phyloP scores from a whole-genome alignment of 73 alveolate species.

The Symbiodinium pilosum region DNA sequence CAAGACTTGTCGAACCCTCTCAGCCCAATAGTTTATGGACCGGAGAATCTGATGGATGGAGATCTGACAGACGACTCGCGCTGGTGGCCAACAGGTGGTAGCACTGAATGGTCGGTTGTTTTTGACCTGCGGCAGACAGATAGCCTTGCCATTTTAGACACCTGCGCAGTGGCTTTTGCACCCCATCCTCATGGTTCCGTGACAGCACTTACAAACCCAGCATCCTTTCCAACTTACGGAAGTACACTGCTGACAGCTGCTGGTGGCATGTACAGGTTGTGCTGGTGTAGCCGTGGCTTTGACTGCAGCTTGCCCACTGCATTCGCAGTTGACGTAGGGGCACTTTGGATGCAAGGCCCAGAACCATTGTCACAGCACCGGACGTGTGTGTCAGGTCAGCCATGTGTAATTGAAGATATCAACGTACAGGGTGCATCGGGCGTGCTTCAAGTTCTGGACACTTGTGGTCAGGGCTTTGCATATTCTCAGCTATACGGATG shows the following conservation, averaged over 20 bases:
- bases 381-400: slow-evolving; percentile 18
- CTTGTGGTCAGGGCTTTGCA: slow-evolving; percentile 17
- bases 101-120: slow-evolving; percentile 6
- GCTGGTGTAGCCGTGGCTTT: slow-evolving; percentile 71
- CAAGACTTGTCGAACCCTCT: background rate
- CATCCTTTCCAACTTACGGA: slow-evolving; percentile 1
- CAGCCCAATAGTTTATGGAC: background rate
- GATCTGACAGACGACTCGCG: background rate
- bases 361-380: background rate
- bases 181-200: background rate
- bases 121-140: slow-evolving; percentile 20
- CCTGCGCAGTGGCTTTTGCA: background rate
- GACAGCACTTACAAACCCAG: background rate
- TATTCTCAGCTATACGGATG: background rate
- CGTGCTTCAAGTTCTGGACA: slow-evolving; percentile 7
- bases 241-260: slow-evolving; percentile 6
- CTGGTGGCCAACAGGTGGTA: background rate
- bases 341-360: background rate
- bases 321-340: background rate
- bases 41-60: slow-evolving; percentile 15
- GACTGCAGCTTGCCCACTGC: background rate
- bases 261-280: slow-evolving; percentile 30
- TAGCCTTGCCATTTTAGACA: slow-evolving; percentile 1
- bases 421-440: background rate
- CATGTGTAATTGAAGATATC: slow-evolving; percentile 22